Evolutionary conservation across 441 rosid genomes (phyloP).

Genomic region (Francoa sonchifolia): DNA sequence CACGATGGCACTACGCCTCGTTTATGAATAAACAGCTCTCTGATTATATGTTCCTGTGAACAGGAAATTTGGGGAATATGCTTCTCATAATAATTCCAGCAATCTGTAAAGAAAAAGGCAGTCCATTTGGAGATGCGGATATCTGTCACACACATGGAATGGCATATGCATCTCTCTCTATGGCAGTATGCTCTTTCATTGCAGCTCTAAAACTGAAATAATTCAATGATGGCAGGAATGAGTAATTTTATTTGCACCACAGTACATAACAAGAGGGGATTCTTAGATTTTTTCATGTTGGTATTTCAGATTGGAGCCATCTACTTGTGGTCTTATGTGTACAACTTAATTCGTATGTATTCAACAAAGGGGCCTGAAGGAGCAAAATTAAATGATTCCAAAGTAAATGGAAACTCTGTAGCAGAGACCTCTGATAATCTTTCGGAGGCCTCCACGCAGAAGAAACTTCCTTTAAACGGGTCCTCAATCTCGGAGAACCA

Average conservation of each 20-base stretch:
- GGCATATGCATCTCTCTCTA: conserved; percentile 67
- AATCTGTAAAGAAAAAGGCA: conserved; percentile 64
- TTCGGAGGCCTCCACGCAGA: conserved; percentile 22
- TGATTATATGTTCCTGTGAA: conserved; percentile 2
- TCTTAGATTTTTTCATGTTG: background rate
- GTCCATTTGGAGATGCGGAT: conserved; percentile 63
- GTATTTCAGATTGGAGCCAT: conserved; percentile 56
- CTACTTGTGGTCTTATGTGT: conserved; percentile 72
- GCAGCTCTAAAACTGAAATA: background rate
- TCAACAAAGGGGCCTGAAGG: conserved; percentile 18
- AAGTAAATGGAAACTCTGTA: conserved; percentile 1
- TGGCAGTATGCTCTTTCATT: conserved; percentile 46
- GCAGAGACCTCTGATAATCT: conserved; percentile 15
- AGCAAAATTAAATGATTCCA: conserved; percentile 9
- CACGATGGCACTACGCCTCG: no score
- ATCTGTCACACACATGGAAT: conserved; percentile 43
- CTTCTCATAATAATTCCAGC: conserved; percentile 74
- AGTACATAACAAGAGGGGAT: no score
- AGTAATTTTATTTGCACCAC: background rate
- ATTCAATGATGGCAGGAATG: no score
- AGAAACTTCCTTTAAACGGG: conserved; percentile 34
- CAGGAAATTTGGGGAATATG: conserved; percentile 79
- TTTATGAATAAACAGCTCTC: no score
- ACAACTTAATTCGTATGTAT: conserved; percentile 44
- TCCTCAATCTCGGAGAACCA: conserved; percentile 5